Evolutionary conservation across 495 filamentous ascomycete species (phyloP).

Genomic region (Aspergillus steynii): DNA sequence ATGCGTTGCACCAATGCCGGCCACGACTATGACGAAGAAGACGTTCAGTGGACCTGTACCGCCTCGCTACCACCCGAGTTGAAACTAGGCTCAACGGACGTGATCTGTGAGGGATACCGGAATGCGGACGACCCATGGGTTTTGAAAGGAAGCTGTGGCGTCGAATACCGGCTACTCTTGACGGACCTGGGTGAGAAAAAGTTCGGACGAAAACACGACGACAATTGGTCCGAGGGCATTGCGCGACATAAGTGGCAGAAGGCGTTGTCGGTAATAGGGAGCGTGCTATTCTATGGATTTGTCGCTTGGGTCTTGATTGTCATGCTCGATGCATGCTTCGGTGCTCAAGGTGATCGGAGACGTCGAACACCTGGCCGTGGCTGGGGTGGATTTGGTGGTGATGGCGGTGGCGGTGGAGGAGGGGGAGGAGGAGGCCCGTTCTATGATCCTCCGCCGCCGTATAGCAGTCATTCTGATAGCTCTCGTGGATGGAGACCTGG

Average conservation of each 20-base stretch:
- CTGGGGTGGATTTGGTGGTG: slow-evolving; percentile 48
- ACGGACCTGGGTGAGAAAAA: slow-evolving; percentile 78
- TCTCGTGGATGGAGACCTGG: slow-evolving; percentile 74
- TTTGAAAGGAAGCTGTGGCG: slow-evolving; percentile 86
- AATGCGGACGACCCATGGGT: slow-evolving; percentile 75
- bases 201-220: slow-evolving; percentile 48
- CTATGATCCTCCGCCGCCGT: slow-evolving; percentile 62
- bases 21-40: slow-evolving; percentile 62
- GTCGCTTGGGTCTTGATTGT: slow-evolving; percentile 41
- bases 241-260: slow-evolving; percentile 14
- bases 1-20: slow-evolving; percentile 91
- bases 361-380: slow-evolving; percentile 21
- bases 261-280: slow-evolving; percentile 21
- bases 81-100: slow-evolving; percentile 87
- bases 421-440: slow-evolving; percentile 48
- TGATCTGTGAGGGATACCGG: slow-evolving; percentile 88
- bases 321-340: slow-evolving; percentile 25
- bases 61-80: slow-evolving; percentile 79
- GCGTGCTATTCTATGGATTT: slow-evolving; percentile 51
- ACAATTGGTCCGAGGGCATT: slow-evolving; percentile 11
- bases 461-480: slow-evolving; percentile 53
- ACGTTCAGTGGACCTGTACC: slow-evolving; percentile 87
- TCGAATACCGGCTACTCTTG: slow-evolving; percentile 82
- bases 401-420: slow-evolving; percentile 51
- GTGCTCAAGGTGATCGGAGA: slow-evolving; percentile 17